Conservation (phyloP, 441 rosid genomes). For the Pelargonium fulgidum region DNA sequence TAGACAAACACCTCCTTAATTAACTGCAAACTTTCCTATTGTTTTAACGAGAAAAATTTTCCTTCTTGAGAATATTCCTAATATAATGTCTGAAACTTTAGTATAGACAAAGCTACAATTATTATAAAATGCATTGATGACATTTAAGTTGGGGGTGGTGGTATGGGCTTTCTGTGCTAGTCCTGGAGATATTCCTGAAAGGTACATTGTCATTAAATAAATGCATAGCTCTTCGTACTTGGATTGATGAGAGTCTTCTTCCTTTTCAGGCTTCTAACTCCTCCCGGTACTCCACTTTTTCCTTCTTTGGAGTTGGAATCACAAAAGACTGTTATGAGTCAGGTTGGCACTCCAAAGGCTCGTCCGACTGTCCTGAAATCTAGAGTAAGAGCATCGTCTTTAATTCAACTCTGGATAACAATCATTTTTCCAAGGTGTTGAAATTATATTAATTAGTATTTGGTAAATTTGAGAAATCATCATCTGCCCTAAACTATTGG, state of each 20-base stretch:
- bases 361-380: slow-evolving; percentile 57
- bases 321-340: slow-evolving; percentile 59
- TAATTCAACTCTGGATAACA: slow-evolving; percentile 7
- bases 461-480: neutral
- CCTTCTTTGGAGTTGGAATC: slow-evolving; percentile 95
- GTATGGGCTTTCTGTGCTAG: too few relatives aligned
- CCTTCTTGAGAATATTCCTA: neutral
- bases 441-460: neutral
- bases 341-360: slow-evolving; percentile 57
- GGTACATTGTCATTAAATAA: too few relatives aligned
- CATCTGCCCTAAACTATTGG: too few relatives aligned
- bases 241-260: slow-evolving; percentile 17
- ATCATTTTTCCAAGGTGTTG: slow-evolving; percentile 1
- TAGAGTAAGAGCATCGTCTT: slow-evolving; percentile 50
- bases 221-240: slow-evolving; percentile 8
- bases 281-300: slow-evolving; percentile 95
- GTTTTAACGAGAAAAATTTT: neutral
- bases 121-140: too few relatives aligned
- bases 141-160: too few relatives aligned
- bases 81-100: neutral
- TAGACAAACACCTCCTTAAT: too few relatives aligned
- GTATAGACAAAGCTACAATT: too few relatives aligned
- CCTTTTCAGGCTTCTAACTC: slow-evolving; percentile 76
- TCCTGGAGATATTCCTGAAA: too few relatives aligned
- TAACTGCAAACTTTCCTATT: neutral